Evolutionary conservation across 768 basidiomycete genomes (phyloP), one percentile per base, ranked within the genome.

Genomic region (Asterophora lycoperdoides): DNA sequence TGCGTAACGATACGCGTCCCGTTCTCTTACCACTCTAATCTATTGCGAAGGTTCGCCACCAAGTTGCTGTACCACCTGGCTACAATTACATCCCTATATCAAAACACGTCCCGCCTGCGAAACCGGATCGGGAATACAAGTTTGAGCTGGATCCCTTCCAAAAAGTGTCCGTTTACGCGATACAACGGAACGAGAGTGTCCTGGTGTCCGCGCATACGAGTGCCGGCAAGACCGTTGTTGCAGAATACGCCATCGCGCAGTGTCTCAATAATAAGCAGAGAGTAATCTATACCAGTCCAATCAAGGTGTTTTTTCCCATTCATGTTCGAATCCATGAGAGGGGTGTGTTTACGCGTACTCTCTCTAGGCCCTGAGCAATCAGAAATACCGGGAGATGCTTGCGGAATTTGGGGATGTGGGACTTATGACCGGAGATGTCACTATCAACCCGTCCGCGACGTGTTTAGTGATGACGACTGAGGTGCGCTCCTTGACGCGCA

Each of bases 391-490:
- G 58, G 96, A 99, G 66, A 89, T 99, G 85, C 74, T 91, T 10
- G 93, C 91, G 37, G 90, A 92, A 63, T 99, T 99, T 68, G 92
- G 93, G 15, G 96, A 98, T 63, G 96, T 99, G 35, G 96, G 96
- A 8, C 77, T 99, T 26, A 98, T 99, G 95, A 99, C 96, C 2
- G 94, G 96, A 62, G 96, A 99, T 72, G 94, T 98, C 9, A 99
- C 96, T 0, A 97, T 98, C 63, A 97, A 98, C 64, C 95, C 96
- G 2, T 86, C 88, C 2, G 95, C 96, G 10, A 91, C 91, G 26
- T 98, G 96, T 71, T 70, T 99, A 45, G 96, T 99, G 43, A 99
- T 99, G 96, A 99, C 95, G 1, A 99, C 96, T 3, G 96, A 99
- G 71, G 94, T 93, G 56, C 54, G 77, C 62, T 36, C 8, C n/a